Evolutionary conservation across 805 yeast genomes (phyloP), one percentile per base, ranked within the genome.

Genomic region (Lipomyces spencermartinsiae): DNA sequence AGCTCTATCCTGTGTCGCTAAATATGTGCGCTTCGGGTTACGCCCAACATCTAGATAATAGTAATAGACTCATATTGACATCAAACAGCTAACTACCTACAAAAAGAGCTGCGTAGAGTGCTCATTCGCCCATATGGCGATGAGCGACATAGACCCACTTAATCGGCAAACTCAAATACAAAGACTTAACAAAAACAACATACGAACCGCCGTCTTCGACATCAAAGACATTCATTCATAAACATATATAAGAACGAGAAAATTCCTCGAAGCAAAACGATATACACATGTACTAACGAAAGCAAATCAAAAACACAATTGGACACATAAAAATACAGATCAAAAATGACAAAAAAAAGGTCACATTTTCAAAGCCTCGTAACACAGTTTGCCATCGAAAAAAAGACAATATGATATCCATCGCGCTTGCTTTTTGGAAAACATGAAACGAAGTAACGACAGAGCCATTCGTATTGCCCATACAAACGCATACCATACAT

Each of bases 241-340:
- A 43, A 43, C 3, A 43, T 43, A 43, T 43, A 43, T 43, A 43
- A 43, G 49, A 43, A 14, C 16, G n/a, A 12, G 22, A 43, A 12
- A 14, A 43, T 16, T 16, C 49, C 49, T 43, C 16, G 22, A 43
- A 43, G 49, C 49, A 43, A 43, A 19, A 16, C 16, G 22, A n/a
- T 16, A 43, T 43, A 12, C 49, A 43, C 6, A 37, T 16, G 49
- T 5, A n/a, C 49, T 43, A 43, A 43, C 49, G 49, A 43, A 43
- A 16, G 49, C 12, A 19, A n/a, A 43, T 43, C 49, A n/a, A 43
- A 43, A 43, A n/a, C 49, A 43, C 8, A 4, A 16, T 16, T 19
- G 49, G 43, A 43, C 49, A 43, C n/a, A 43, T 43, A 43, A n/a
- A 37, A 43, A 43, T 43, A 43, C 49, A 43, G 6, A n/a, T 43